Evolutionary conservation across 176 grass and related monocot species (phyloP), one percentile per base, ranked within the genome.

Genomic region (Bolboschoenus planiculmis): DNA sequence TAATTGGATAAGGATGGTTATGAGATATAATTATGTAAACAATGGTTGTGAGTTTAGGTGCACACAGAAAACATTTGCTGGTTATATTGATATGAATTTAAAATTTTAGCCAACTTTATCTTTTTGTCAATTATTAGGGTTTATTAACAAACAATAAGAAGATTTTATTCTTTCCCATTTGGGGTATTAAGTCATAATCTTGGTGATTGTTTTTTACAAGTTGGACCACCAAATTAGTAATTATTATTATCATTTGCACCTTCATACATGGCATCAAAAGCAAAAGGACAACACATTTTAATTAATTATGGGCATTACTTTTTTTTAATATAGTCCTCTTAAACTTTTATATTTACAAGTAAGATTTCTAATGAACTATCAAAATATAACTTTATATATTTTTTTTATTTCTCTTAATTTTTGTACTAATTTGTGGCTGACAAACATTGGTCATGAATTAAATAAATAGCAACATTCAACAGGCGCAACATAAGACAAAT

Each of bases 1-100:
- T 47, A 74, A 16, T 75, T 31, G 24, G 43, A 75, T 75, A 75
- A 75, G 23, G 71, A 75, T 75, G 43, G 26, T 75, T 75, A 75
- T 75, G 24, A 47, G 43, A 75, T 75, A 24, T 10, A 50, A 75
- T 71, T 9, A 18, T 48, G 24, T 50, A 50, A 74, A 47, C 10
- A 75, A 48, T 16, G 3, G 42, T 50, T 50, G 40, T 50, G 13
- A 30, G 43, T 47, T 74, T 74, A 74, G 70, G 70, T 74, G 42
- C 11, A 16, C 70, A 37, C 70, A 48, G 42, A 74, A 11, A 74
- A 50, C 21, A 48, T 75, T 75, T 48, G 10, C 37, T 72, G 39
- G 39, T 20, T 46, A 40, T 43, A 39, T 20, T 71, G 66, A 71
- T 71, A 18, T 14, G 24, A 46, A 75, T 47, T 21, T 30, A 30